Evolutionary conservation across 2,329 filamentous ascomycete species (phyloP).

Genomic region (Cordyceps fumosorosea): DNA sequence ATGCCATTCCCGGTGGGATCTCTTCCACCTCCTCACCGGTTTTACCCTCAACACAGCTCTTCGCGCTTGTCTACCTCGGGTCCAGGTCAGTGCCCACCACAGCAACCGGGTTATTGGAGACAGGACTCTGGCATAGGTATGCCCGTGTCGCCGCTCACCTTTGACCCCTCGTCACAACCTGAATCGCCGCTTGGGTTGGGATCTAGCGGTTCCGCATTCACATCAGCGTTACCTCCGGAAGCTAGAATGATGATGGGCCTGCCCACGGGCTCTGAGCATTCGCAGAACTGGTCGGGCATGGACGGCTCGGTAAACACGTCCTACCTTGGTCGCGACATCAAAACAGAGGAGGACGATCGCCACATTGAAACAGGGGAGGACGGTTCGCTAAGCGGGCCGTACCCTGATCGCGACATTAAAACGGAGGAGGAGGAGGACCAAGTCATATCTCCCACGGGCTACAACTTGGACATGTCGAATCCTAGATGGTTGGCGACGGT

Average conservation of each 20-base stretch:
- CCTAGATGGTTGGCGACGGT: conserved; percentile 15
- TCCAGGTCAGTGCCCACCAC: not conserved
- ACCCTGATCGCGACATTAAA: not conserved
- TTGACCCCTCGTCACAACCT: conserved; percentile 12
- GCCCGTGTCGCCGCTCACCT: not conserved
- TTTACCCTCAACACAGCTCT: not conserved
- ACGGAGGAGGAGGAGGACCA: conserved; percentile 4
- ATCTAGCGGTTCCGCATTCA: conserved; percentile 31
- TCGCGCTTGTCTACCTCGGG: not conserved
- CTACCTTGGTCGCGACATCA: not conserved
- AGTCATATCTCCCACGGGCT: not conserved
- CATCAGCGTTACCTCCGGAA: conserved; percentile 35
- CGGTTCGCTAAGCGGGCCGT: no score
- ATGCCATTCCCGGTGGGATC: not conserved
- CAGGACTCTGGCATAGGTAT: conserved; percentile 5
- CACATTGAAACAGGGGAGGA: not conserved
- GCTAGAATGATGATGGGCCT: conserved; percentile 35
- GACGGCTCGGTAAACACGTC: conserved; percentile 5
- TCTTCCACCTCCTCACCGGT: not conserved
- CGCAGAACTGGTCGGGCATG: conserved; percentile 14
- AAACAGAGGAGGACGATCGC: not conserved
- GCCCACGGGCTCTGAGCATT: conserved; percentile 18
- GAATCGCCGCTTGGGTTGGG: conserved; percentile 17
- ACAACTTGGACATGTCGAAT: not conserved
- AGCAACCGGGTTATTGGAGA: not conserved